phyloP scores from a whole-genome alignment of 2,329 filamentous ascomycete genomes.

The Sclerotinia minor region DNA sequence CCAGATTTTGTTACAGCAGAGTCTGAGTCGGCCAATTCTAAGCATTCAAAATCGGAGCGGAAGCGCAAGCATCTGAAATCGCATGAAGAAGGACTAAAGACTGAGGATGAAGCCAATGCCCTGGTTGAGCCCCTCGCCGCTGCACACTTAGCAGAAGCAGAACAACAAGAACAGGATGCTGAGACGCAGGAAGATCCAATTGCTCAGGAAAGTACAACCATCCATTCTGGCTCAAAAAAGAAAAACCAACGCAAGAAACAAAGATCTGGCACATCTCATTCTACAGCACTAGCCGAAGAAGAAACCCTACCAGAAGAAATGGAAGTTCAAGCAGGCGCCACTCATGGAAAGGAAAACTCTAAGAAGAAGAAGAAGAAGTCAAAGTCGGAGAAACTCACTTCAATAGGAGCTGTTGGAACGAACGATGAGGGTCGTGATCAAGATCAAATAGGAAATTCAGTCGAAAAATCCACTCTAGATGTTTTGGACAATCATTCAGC shows the following conservation, averaged over 20 bases:
- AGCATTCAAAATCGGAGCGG: background rate
- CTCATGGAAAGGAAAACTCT: background rate
- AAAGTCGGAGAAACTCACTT: background rate
- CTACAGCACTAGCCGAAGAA: background rate
- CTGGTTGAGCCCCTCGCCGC: background rate
- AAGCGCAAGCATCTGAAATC: slow-evolving; percentile 18
- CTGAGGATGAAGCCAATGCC: background rate
- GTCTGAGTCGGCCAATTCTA: background rate
- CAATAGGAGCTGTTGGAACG: background rate
- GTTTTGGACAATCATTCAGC: background rate
- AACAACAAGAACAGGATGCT: background rate
- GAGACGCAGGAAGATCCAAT: background rate
- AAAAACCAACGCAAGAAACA: background rate
- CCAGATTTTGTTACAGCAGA: background rate
- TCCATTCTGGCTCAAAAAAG: background rate
- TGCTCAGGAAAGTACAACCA: background rate
- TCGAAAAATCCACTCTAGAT: background rate
- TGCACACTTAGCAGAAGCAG: slow-evolving; percentile 1
- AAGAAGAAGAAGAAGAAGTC: background rate
- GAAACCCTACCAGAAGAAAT: background rate
- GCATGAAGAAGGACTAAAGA: background rate
- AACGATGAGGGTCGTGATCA: background rate
- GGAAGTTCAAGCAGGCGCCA: background rate
- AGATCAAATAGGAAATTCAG: background rate
- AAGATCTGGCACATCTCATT: background rate